Evolutionary conservation across 345 rosid species (phyloP), one percentile per base, ranked within the genome.

Genomic region (Salix arbutifolia): DNA sequence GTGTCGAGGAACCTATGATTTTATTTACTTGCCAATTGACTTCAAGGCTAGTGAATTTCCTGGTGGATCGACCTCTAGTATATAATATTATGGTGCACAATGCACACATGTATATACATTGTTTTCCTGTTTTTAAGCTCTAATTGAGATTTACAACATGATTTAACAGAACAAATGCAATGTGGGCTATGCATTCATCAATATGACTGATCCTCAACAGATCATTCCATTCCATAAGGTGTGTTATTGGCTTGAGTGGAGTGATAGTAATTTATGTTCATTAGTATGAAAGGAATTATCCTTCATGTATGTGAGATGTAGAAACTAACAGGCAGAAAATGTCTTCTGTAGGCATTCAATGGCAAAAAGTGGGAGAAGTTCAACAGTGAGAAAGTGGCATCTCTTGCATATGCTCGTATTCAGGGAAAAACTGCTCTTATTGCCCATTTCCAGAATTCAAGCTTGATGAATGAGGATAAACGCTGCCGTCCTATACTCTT

Each of bases 321-420:
- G 46, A 33, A 37, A 37, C 23, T 37, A 13, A 44, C 14, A 13
- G 23, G 13, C 31, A 12, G 71, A 37, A 35, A 3, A 23, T 38
- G 23, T 65, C 28, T 23, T 68, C 80, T 77, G 76, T 87, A 92
- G 97, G 95, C 92, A 62, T 92, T 92, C 69, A 88, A 89, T 84
- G 97, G 97, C 46, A 92, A 92, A 79, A 92, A 92, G 77, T 92
- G 97, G 97, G 97, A 92, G 77, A 92, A 92, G 81, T 92, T 92
- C 84, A 92, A 92, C 79, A 92, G 97, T 76, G 97, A 92, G 77
- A 92, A 92, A 85, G 95, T 92, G 67, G 97, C 97, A 28, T 86
- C 89, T 73, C 95, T 92, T 79, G 92, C 97, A 17, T 92, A 92
- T 86, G 97, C 90, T 82, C 84, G 97, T 53, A 92, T 92, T 81